Base-by-base conservation (phyloP, 106 monocot genomes). In the Hemerocallis citrina region DNA sequence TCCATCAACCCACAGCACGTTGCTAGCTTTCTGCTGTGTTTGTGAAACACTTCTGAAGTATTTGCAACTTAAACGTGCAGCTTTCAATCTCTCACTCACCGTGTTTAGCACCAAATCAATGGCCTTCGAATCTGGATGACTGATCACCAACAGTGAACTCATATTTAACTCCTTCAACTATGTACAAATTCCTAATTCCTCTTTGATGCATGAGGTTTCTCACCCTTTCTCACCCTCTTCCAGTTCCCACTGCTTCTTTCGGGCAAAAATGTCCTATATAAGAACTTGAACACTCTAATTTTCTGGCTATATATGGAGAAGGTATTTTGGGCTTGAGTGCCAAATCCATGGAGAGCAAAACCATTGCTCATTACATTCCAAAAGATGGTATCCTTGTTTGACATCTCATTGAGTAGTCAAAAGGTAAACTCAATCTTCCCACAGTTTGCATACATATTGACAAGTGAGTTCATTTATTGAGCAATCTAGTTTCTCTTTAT, bases 81-180 rank as follows among this genome's bases (percentile, higher is more conserved):
- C 35, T 33, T 46, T 69, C 37, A 69, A 6, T 16, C 38, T 38
- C 2, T 2, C 1, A 0, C 67, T 72, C 13, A 85, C 42, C 40
- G 68, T 76, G 13, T 73, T 27, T 29, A 90, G 57, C 58, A 81
- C 73, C 27, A 11, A 20, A 41, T 76, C 44, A 9, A 90, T 79
- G 16, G 79, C 81, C 34, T 33, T 8, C 12, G 71, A 80, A 27
- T 31, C 74, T 9, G 72, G 62, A 65, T 69, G 65, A 4, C 52
- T 41, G 20, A 62, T 81, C 72, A 13, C 85, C 85, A 12, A 81
- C 85, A 36, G 72, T 60, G 61, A 86, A 86, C 54, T 86, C 74
- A 68, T 86, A 77, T 63, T 71, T 49, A 44, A 29, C 20, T 50
- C 77, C 85, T 61, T 72, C 72, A 31, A 81, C 37, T 33, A 77